Conservation (phyloP, 257 asterid genomes). For the Sherardia arvensis region DNA sequence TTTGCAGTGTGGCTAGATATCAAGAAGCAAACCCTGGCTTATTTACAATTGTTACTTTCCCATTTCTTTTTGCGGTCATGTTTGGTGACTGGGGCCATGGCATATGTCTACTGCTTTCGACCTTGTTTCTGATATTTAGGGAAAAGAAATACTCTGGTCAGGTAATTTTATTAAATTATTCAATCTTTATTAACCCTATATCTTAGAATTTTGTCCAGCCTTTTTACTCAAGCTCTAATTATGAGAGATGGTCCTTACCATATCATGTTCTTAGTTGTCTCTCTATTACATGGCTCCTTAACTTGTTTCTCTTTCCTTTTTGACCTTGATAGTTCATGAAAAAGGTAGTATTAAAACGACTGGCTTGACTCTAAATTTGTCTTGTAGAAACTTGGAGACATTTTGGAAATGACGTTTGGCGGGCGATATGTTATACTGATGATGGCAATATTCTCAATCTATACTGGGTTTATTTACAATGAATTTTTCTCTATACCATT, state of each 20-base stretch:
- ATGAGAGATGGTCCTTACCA: neutral
- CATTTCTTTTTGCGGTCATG: slow-evolving; percentile 98
- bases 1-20: slow-evolving; percentile 90
- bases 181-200: too few species aligned
- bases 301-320: neutral
- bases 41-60: slow-evolving; percentile 92
- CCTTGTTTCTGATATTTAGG: slow-evolving; percentile 51
- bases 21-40: slow-evolving; percentile 99
- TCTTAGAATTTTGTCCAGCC: neutral
- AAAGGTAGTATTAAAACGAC: neutral
- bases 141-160: slow-evolving; percentile 77
- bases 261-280: too few species aligned
- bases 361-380: slow-evolving; percentile 14
- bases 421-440: slow-evolving; percentile 92
- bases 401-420: slow-evolving; percentile 92
- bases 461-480: slow-evolving; percentile 89
- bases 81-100: slow-evolving; percentile 99
- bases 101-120: slow-evolving; percentile 80
- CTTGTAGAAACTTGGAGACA: slow-evolving; percentile 98
- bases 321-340: neutral
- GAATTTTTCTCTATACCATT: slow-evolving; percentile 93
- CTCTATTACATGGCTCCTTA: neutral
- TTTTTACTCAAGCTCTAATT: neutral
- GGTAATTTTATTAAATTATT: slow-evolving; percentile 32
- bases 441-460: slow-evolving; percentile 94